These are phyloP conservation scores for Rhizomucor pusillus DNA, from an alignment of 371 early-diverging fungal genomes.

Conservation along the genomic window DNA sequence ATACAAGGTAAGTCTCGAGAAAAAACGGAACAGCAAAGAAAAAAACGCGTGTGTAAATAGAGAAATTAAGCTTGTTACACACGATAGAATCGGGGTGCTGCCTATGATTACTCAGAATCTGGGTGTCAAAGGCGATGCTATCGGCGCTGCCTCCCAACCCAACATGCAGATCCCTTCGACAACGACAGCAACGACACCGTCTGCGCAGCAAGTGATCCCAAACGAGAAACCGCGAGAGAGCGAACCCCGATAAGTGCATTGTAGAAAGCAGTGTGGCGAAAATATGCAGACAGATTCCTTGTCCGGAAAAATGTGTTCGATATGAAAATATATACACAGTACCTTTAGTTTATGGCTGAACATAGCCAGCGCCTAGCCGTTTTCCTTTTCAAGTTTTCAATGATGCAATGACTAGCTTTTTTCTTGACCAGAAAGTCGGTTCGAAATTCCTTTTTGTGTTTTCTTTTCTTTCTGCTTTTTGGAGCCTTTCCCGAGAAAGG, in stretches of 20 bases:
- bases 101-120: slow-evolving; percentile 22
- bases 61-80: neutral
- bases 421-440: no score
- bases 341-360: no score
- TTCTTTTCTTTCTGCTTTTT: slow-evolving; percentile 4
- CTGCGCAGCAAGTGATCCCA: slow-evolving; percentile 2
- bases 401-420: no score
- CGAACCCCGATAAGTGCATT: no score
- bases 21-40: neutral
- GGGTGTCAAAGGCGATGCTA: slow-evolving; percentile 21
- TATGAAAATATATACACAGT: no score
- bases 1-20: slow-evolving; percentile 53
- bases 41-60: neutral
- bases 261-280: no score
- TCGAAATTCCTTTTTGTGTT: neutral
- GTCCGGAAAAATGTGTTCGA: no score
- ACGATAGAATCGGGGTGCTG: slow-evolving; percentile 30
- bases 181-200: neutral
- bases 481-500: no score
- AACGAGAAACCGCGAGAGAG: neutral
- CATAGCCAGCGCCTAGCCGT: no score
- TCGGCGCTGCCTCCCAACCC: slow-evolving; percentile 23
- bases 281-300: no score
- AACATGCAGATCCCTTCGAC: neutral
- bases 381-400: no score